These are phyloP conservation scores for Penicillium desertorum DNA, from an alignment of 495 filamentous ascomycete species.

Conservation along the genomic window DNA sequence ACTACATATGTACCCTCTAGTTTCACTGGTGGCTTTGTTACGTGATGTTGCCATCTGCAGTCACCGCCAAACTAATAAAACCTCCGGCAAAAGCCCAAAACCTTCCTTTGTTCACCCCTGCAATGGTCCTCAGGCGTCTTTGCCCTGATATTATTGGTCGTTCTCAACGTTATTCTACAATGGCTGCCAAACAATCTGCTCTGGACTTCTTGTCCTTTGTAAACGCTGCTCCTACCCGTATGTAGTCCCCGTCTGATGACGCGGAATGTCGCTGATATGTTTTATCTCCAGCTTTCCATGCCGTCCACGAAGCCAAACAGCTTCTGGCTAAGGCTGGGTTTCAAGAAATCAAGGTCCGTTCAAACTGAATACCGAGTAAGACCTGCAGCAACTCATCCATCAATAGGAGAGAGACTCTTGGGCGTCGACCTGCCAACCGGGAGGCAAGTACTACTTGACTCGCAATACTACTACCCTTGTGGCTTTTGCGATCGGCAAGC, in stretches of 20 bases:
- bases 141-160: constrained; percentile 11
- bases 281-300: constrained; percentile 76
- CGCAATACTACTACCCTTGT: constrained; percentile 92
- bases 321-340: constrained; percentile 81
- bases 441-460: constrained; percentile 95
- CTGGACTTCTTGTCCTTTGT: constrained; percentile 90
- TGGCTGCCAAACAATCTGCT: constrained; percentile 64
- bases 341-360: constrained; percentile 67
- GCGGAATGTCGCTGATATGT: constrained; percentile 24
- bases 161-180: constrained; percentile 35
- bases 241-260: constrained; percentile 9
- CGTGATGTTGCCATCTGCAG: constrained; percentile 2
- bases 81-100: constrained; percentile 21
- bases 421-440: constrained; percentile 73
- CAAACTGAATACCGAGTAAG: background rate
- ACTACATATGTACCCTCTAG: background rate
- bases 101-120: constrained; percentile 12
- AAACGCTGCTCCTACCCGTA: constrained; percentile 93
- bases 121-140: constrained; percentile 13
- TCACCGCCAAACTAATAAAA: constrained; percentile 14
- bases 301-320: constrained; percentile 73
- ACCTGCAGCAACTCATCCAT: constrained; percentile 5
- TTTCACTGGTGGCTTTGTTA: constrained; percentile 1
- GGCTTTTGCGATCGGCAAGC: constrained; percentile 88
- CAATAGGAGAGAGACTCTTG: constrained; percentile 82